phyloP scores from a whole-genome alignment of 2,329 filamentous ascomycete genomes.

The Ceratocystis ficicola region DNA sequence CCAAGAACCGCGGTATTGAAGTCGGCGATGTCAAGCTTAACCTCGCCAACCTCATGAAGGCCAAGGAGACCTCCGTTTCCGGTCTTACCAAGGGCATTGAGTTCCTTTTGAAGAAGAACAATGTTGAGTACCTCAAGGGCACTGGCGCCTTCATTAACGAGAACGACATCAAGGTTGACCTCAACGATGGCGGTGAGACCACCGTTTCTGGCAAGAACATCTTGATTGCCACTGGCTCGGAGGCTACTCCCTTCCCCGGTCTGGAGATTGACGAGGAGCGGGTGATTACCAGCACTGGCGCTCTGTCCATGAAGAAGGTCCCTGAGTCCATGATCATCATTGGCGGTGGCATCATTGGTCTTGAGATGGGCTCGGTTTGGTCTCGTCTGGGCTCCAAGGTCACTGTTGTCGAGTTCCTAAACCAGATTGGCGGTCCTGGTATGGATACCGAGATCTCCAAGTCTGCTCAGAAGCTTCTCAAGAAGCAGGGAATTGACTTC shows the following conservation, averaged over 20 bases:
- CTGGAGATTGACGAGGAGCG: slow-evolving; percentile 95
- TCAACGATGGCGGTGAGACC: slow-evolving; percentile 84
- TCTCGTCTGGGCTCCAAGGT: slow-evolving; percentile 86
- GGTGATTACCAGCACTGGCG: slow-evolving; percentile 91
- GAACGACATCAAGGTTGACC: slow-evolving; percentile 80
- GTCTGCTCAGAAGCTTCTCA: slow-evolving; percentile 77
- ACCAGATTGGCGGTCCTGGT: slow-evolving; percentile 91
- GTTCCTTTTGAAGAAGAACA: slow-evolving; percentile 98
- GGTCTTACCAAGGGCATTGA: slow-evolving; percentile 94
- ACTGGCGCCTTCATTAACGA: slow-evolving; percentile 76
- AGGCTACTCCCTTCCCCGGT: slow-evolving; percentile 91
- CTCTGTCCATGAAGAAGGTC: slow-evolving; percentile 76
- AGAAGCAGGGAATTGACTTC: slow-evolving; percentile 96
- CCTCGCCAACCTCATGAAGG: slow-evolving; percentile 92
- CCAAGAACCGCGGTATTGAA: slow-evolving; percentile 92
- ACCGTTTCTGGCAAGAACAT: slow-evolving; percentile 90
- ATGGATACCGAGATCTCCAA: slow-evolving; percentile 96
- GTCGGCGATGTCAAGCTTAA: slow-evolving; percentile 96
- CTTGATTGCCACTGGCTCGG: slow-evolving; percentile 88
- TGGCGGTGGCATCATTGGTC: slow-evolving; percentile 93
- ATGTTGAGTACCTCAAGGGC: slow-evolving; percentile 95
- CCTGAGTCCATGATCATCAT: slow-evolving; percentile 96
- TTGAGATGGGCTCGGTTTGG: slow-evolving; percentile 98
- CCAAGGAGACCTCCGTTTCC: slow-evolving; percentile 82
- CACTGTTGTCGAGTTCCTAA: slow-evolving; percentile 91